phyloP scores from a whole-genome alignment of 1,284 basidiomycete species.

The Pyrrhoderma lamaoense region DNA sequence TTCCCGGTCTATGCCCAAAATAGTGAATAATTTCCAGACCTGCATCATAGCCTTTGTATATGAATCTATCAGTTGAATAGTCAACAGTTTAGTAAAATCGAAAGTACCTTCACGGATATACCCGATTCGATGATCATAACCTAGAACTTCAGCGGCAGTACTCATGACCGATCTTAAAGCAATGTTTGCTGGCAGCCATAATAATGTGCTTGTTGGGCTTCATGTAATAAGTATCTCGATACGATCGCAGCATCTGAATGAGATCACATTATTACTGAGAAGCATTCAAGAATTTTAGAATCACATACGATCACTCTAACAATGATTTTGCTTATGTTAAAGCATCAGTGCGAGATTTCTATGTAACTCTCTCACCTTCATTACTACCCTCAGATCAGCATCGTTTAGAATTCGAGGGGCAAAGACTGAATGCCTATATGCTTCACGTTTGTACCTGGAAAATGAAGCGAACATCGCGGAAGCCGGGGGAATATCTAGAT shows the following conservation, averaged over 20 bases:
- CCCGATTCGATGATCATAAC: conserved; percentile 47
- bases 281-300: too few species aligned
- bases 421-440: conserved; percentile 45
- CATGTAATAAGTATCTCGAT: conserved; percentile 41
- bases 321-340: too few species aligned
- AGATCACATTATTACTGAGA: too few species aligned
- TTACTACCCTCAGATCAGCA: conserved; percentile 37
- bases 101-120: conserved; percentile 30
- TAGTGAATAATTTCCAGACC: too few species aligned
- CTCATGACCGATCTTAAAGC: conserved; percentile 37
- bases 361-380: conserved; percentile 25
- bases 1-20: too few species aligned
- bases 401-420: conserved; percentile 43
- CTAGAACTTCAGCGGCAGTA: conserved; percentile 39
- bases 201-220: conserved; percentile 46
- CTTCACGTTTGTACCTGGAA: conserved; percentile 40
- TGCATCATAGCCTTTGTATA: conserved; percentile 27
- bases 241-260: conserved; percentile 23
- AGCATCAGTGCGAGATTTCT: not conserved
- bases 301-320: conserved; percentile 39
- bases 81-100: not conserved
- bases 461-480: conserved; percentile 48
- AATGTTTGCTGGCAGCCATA: conserved; percentile 27
- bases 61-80: conserved; percentile 15
- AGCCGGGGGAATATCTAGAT: conserved; percentile 33